Evolutionary conservation across 805 yeast species (phyloP), one percentile per base, ranked within the genome.

Genomic region (Geotrichum ghanense): DNA sequence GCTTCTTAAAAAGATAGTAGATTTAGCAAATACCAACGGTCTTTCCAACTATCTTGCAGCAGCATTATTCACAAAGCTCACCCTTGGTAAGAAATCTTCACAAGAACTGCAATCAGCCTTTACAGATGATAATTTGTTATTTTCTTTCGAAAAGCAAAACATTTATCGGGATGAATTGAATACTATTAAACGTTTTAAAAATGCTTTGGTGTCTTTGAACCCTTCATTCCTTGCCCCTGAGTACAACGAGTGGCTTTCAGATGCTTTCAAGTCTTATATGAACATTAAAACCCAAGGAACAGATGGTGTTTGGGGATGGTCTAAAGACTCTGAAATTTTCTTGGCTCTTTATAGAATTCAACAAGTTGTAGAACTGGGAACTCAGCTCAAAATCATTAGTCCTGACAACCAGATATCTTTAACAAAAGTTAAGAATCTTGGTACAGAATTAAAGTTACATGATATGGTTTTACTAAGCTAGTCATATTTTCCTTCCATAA

Each of bases 111-210:
- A 39, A 19, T 22, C 47, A 49, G 57, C 62, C 4, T 24, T 54
- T 1, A 25, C 48, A 6, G 48, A 51, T 3, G 66, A 62, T 19
- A 62, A 67, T 17, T 65, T 69, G 2, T 59, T 87, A 37, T 87
- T 86, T 60, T 77, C 78, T 3, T 63, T 72, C 4, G 96, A 87
- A 57, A 76, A 75, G 54, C 75, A 72, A 46, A 85, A 86, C 53
- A 72, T 82, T 35, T 84, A 78, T 62, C 68, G 78, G 53, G 76
- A 79, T 56, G 72, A 69, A 12, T 58, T 71, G 6, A 66, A 64
- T 27, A 60, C 37, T 4, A 24, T 53, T 14, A 49, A 41, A 14
- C 50, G 53, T 26, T 42, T 53, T 22, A 43, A 51, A 49, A 19
- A 44, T 3, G 43, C 47, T 21, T 50, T 60, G 9, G 47, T 41